A percentile compares a stretch with the other conserved stretches of the same genome.
Conservation (phyloP, 345 rosid genomes). For the Hibiscus mutabilis region DNA sequence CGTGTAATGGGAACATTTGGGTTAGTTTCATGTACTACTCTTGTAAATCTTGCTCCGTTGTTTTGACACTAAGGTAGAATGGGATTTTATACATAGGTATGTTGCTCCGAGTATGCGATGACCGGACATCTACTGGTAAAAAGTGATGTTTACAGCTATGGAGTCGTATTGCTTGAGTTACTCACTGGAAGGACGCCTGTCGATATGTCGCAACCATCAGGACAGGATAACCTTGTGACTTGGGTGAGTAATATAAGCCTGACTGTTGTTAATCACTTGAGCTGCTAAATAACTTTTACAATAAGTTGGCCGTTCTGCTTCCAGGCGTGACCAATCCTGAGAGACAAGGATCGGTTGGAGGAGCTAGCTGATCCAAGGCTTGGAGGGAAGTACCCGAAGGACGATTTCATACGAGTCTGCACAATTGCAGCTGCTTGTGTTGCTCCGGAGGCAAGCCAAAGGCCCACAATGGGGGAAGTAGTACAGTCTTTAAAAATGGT, state of each 20-base stretch:
- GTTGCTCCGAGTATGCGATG: slow-evolving; percentile 97
- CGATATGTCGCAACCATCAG: slow-evolving; percentile 83
- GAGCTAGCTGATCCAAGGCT: slow-evolving; percentile 85
- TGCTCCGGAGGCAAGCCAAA: slow-evolving; percentile 85
- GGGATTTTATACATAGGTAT: slow-evolving; percentile 44
- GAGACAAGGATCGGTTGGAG: slow-evolving; percentile 87
- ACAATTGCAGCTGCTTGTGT: slow-evolving; percentile 98
- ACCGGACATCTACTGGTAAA: slow-evolving; percentile 95
- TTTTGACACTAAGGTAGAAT: slow-evolving; percentile 3
- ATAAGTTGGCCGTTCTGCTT: slow-evolving; percentile 14
- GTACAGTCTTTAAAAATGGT: slow-evolving; percentile 99
- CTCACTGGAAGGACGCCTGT: slow-evolving; percentile 82
- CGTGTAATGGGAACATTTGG: slow-evolving; percentile 99
- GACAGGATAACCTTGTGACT: slow-evolving; percentile 87
- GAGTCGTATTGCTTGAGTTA: slow-evolving; percentile 95
- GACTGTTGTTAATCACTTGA: slow-evolving; percentile 1
- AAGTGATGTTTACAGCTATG: slow-evolving; percentile 99
- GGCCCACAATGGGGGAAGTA: slow-evolving; percentile 99
- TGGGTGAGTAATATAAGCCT: slow-evolving; percentile 30
- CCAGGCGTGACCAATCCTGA: slow-evolving; percentile 93
- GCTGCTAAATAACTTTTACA: neutral
- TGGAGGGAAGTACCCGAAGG: slow-evolving; percentile 78
- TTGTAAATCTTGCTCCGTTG: neutral
- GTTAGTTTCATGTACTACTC: slow-evolving; percentile 35
- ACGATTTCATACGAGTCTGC: slow-evolving; percentile 86